phyloP scores from a whole-genome alignment of 768 basidiomycete species.

The Mycena galopus region DNA sequence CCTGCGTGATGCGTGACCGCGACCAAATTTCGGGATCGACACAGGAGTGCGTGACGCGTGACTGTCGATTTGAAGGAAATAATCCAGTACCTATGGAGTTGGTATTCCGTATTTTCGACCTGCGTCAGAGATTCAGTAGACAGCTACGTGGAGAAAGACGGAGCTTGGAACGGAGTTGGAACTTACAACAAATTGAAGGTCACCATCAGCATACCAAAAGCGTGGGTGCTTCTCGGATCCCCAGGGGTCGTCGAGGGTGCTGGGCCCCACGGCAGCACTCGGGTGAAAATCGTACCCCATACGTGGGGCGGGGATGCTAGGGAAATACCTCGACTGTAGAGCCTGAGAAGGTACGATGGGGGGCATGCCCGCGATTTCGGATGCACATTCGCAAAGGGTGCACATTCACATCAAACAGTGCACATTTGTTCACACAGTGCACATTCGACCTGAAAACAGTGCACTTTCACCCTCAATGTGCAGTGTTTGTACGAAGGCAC shows the following conservation, averaged over 20 bases:
- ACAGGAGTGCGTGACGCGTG: no score
- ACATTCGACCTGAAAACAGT: no score
- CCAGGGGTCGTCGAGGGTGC: not conserved
- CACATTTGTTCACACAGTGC: no score
- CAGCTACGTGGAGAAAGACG: not conserved
- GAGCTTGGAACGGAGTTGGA: slow-evolving; percentile 10
- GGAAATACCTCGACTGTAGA: not conserved
- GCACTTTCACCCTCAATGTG: no score
- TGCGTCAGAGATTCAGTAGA: slow-evolving; percentile 17
- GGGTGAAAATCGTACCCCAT: not conserved
- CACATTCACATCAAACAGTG: no score
- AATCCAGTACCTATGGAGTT: slow-evolving; percentile 48
- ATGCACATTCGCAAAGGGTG: not conserved
- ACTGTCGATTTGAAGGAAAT: no score
- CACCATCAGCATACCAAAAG: slow-evolving; percentile 43
- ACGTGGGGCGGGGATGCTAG: not conserved
- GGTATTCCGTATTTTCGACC: slow-evolving; percentile 45
- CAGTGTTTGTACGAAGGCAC: no score
- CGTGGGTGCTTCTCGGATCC: slow-evolving; percentile 31
- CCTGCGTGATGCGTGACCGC: no score
- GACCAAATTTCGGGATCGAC: no score
- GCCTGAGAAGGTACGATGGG: not conserved
- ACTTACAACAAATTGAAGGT: slow-evolving; percentile 37
- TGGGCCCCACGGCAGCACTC: not conserved
- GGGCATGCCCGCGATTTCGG: not conserved